Evolutionary conservation across 2,329 filamentous ascomycete species (phyloP).

Genomic region (Nectriaceae sp.): DNA sequence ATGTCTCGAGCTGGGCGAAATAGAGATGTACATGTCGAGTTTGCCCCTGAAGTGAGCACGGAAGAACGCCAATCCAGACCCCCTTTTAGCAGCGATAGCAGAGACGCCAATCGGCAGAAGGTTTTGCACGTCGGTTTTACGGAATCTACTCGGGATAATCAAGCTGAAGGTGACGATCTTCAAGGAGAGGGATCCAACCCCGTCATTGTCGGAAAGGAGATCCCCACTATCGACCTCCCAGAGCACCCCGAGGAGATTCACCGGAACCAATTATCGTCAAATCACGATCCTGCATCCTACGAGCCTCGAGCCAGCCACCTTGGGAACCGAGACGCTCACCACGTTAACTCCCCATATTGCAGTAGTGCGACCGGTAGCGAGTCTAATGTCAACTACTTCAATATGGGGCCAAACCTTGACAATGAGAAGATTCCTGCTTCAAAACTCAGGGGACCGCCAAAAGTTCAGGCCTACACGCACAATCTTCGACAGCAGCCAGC

Average conservation of each 20-base stretch:
- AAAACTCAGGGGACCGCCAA: constrained; percentile 35
- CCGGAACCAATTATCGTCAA: too few species aligned
- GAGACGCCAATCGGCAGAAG: constrained; percentile 14
- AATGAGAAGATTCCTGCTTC: constrained; percentile 44
- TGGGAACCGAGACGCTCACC: neutral
- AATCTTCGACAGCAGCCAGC: constrained; percentile 66
- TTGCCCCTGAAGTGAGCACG: constrained; percentile 21
- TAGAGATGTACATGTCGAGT: constrained; percentile 34
- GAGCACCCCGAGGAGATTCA: neutral
- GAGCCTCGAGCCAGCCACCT: constrained; percentile 6
- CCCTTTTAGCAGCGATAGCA: neutral
- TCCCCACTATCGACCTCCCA: neutral
- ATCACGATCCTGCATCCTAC: neutral
- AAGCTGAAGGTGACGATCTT: neutral
- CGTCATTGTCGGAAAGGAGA: neutral
- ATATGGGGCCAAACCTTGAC: constrained; percentile 37
- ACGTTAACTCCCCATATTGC: constrained; percentile 2
- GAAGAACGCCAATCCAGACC: neutral
- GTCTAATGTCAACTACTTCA: constrained; percentile 25
- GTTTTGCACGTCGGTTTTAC: constrained; percentile 61
- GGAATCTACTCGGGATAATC: constrained; percentile 17
- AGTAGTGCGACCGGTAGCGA: constrained; percentile 19
- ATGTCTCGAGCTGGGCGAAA: constrained; percentile 17
- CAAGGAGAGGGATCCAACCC: neutral
- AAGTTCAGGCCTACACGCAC: constrained; percentile 64